phyloP scores from a whole-genome alignment of 2,329 filamentous ascomycete genomes.

The Falciphora oryzae region DNA sequence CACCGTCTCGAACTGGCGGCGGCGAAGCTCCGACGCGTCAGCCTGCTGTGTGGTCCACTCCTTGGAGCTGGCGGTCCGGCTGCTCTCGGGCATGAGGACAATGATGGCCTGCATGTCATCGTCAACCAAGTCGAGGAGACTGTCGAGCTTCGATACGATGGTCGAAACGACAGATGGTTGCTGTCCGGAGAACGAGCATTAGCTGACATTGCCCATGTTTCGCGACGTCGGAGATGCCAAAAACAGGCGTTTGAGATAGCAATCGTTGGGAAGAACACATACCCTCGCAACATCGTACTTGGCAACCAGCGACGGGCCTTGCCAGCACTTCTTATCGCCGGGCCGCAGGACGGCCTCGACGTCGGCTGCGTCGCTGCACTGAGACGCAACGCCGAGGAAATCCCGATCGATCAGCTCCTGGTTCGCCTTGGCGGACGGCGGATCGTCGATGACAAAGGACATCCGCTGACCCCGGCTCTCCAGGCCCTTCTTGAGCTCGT shows the following conservation, averaged over 20 bases:
- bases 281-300: constrained; percentile 41
- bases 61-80: constrained; percentile 29
- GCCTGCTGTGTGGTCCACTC: constrained; percentile 30
- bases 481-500: constrained; percentile 36
- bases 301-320: constrained; percentile 34
- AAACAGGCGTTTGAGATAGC: not conserved
- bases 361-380: constrained; percentile 32
- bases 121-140: constrained; percentile 41
- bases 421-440: constrained; percentile 37
- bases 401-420: constrained; percentile 36
- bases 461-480: constrained; percentile 29
- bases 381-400: constrained; percentile 31
- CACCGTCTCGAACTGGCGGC: constrained; percentile 8
- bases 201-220: not conserved
- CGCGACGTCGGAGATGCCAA: not conserved
- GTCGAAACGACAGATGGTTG: constrained; percentile 33
- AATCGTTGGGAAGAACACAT: constrained; percentile 6
- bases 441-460: constrained; percentile 44
- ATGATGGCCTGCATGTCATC: constrained; percentile 46
- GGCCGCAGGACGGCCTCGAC: constrained; percentile 31
- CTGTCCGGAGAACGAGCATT: constrained; percentile 18
- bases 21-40: not conserved
- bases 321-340: constrained; percentile 39
- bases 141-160: constrained; percentile 38
- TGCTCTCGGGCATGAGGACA: constrained; percentile 46